These are phyloP conservation scores for Colletotrichum gigasporum DNA, from an alignment of 2,329 filamentous ascomycete species.

Conservation along the genomic window DNA sequence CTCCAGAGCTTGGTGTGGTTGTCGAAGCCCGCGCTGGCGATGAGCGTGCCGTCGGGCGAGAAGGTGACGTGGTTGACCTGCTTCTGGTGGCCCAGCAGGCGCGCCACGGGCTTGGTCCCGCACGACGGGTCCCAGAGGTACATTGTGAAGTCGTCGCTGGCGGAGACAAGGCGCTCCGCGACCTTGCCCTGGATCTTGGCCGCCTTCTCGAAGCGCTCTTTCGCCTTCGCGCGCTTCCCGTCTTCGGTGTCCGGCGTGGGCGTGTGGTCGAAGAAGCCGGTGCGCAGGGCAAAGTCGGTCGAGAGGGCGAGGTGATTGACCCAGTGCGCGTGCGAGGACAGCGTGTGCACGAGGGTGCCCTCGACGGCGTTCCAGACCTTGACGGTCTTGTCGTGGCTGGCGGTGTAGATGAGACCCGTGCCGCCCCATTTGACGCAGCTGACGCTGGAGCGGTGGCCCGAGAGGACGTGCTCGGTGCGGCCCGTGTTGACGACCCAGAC, in stretches of 20 bases:
- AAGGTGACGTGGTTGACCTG: conserved; percentile 96
- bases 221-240: conserved; percentile 78
- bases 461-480: conserved; percentile 81
- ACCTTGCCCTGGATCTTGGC: conserved; percentile 80
- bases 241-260: conserved; percentile 73
- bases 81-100: conserved; percentile 94
- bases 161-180: conserved; percentile 86
- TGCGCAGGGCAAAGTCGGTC: conserved; percentile 89
- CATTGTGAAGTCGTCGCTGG: conserved; percentile 95
- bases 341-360: conserved; percentile 81
- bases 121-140: conserved; percentile 89
- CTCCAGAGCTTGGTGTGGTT: conserved; percentile 96
- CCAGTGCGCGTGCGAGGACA: conserved; percentile 89
- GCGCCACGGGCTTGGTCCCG: conserved; percentile 84
- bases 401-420: conserved; percentile 83
- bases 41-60: conserved; percentile 86
- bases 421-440: conserved; percentile 96
- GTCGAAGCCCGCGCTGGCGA: conserved; percentile 91
- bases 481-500: conserved; percentile 87
- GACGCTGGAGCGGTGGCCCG: conserved; percentile 88
- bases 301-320: conserved; percentile 95
- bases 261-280: conserved; percentile 86
- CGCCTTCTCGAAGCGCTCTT: conserved; percentile 85
- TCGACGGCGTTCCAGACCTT: conserved; percentile 87
- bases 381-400: conserved; percentile 90